Percentiles rank a stretch among this genome's conserved stretches.
Conservation (phyloP, 1,284 basidiomycete genomes). For the Neolentinus lepideus region DNA sequence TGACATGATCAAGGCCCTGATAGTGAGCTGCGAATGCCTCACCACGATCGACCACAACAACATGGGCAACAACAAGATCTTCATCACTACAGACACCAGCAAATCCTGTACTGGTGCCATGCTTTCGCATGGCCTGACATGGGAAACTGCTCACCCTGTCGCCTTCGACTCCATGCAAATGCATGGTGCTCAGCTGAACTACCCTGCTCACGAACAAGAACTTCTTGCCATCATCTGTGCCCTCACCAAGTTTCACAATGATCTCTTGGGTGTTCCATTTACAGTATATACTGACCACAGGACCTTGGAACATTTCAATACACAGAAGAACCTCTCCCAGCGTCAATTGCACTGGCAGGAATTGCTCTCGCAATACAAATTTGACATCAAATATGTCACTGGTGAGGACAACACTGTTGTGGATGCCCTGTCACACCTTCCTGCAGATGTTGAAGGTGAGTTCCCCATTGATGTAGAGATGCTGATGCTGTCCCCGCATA, state of each 20-base stretch:
- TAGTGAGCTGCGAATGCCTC: slow-evolving; percentile 17
- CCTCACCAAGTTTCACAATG: slow-evolving; percentile 25
- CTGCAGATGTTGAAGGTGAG: slow-evolving; percentile 8
- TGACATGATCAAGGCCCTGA: slow-evolving; percentile 27
- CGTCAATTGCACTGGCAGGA: slow-evolving; percentile 31
- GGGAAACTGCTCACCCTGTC: slow-evolving; percentile 22
- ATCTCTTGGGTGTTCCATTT: slow-evolving; percentile 26
- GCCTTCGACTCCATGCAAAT: slow-evolving; percentile 22
- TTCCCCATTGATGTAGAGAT: not conserved
- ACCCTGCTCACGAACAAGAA: slow-evolving; percentile 30
- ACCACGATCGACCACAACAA: slow-evolving; percentile 26
- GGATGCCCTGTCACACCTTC: slow-evolving; percentile 27
- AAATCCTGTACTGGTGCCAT: slow-evolving; percentile 24
- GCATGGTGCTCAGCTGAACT: slow-evolving; percentile 18
- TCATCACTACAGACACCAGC: slow-evolving; percentile 28
- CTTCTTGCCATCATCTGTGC: slow-evolving; percentile 26
- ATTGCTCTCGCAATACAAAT: slow-evolving; percentile 26
- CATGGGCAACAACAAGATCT: slow-evolving; percentile 23
- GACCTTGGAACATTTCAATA: slow-evolving; percentile 28
- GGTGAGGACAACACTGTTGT: slow-evolving; percentile 28
- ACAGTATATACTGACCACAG: slow-evolving; percentile 31
- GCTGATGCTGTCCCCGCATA: not conserved
- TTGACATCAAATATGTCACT: slow-evolving; percentile 24
- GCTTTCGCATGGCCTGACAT: slow-evolving; percentile 21
- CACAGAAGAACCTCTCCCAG: slow-evolving; percentile 25